Evolutionary conservation across 2,329 filamentous ascomycete genomes (phyloP).

Genomic region (Penicillium fuscoglaucum): DNA sequence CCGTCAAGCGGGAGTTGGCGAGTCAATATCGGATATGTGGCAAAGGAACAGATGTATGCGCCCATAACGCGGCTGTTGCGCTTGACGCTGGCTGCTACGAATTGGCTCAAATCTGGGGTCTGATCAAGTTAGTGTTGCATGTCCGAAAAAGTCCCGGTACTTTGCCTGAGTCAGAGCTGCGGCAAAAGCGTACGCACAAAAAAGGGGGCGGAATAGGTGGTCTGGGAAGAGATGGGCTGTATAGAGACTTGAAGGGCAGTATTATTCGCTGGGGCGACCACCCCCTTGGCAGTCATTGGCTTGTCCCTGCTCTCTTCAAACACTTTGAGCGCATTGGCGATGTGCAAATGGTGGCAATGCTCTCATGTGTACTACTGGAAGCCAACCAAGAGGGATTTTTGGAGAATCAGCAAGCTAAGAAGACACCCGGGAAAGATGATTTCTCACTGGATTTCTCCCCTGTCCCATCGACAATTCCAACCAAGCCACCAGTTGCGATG

Average conservation of each 20-base stretch:
- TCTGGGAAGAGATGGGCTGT: conserved; percentile 29
- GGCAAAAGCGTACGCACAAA: conserved; percentile 53
- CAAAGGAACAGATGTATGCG: conserved; percentile 75
- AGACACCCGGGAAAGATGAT: conserved; percentile 45
- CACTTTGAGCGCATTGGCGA: conserved; percentile 63
- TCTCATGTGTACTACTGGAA: conserved; percentile 60
- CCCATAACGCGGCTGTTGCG: conserved; percentile 78
- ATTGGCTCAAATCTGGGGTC: conserved; percentile 78
- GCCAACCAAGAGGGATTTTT: conserved; percentile 45
- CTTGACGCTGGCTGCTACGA: conserved; percentile 69
- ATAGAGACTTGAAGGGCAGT: conserved; percentile 42
- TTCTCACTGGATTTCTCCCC: conserved; percentile 52
- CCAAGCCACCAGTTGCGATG: conserved; percentile 45
- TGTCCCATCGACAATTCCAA: conserved; percentile 41
- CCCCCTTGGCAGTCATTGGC: conserved; percentile 56
- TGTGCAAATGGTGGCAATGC: conserved; percentile 65
- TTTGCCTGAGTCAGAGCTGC: conserved; percentile 57
- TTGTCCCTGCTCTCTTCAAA: conserved; percentile 58
- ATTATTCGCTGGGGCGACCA: conserved; percentile 59
- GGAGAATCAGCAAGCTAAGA: conserved; percentile 27
- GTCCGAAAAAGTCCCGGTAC: conserved; percentile 73
- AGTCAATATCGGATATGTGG: conserved; percentile 81
- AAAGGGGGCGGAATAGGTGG: conserved; percentile 40
- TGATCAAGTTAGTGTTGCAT: conserved; percentile 73
- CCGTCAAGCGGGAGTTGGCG: conserved; percentile 75